phyloP scores from a whole-genome alignment of 129 eudicot species.

The Arctium minus region DNA sequence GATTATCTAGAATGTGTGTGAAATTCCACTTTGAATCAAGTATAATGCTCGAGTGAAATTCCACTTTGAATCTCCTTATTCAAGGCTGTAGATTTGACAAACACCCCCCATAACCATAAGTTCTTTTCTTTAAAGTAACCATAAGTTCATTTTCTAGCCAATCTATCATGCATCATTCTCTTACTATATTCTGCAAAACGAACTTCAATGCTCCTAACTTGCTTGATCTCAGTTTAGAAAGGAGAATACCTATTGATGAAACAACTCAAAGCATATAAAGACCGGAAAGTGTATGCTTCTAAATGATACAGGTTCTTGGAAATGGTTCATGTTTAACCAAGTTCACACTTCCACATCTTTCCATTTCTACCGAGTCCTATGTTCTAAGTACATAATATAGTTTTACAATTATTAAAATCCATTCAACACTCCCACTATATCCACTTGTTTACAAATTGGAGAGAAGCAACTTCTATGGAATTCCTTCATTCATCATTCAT shows the following conservation, averaged over 20 bases:
- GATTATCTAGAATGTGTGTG: neutral
- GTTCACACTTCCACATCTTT: neutral
- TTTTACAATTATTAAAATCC: neutral
- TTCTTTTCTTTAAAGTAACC: neutral
- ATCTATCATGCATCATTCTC: neutral
- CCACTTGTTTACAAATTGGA: neutral
- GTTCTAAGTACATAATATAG: neutral
- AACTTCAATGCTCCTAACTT: neutral
- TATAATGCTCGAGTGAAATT: too few relatives aligned
- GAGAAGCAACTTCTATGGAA: neutral
- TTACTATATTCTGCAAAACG: neutral
- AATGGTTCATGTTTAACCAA: neutral
- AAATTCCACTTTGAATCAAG: too few relatives aligned
- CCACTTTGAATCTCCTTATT: neutral
- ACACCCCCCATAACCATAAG: neutral
- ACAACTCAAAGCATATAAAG: neutral
- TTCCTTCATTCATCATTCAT: neutral
- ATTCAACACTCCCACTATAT: neutral
- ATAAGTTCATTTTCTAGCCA: neutral
- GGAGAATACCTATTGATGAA: neutral
- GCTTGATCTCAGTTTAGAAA: neutral
- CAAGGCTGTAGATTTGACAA: neutral
- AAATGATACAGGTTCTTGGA: neutral
- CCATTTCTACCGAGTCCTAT: neutral
- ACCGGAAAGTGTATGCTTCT: neutral